Base-by-base conservation (phyloP, 129 eudicot genomes). In the Sambucus nigra region DNA sequence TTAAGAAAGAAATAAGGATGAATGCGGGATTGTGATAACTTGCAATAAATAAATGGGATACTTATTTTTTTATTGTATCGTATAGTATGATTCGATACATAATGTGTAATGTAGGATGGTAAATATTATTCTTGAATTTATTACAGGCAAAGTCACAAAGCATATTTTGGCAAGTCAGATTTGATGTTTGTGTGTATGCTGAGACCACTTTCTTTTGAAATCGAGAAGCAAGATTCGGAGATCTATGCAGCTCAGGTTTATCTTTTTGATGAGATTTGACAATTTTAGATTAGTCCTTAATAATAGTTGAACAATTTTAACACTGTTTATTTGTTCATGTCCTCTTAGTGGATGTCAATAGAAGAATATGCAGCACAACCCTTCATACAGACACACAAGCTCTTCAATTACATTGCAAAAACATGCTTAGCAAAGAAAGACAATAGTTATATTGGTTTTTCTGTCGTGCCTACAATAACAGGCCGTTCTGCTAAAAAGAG, bases 321-420 rank as follows among this genome's bases (percentile, higher is more conserved):
- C 23, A 47, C 20, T 2, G 25, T 47, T 47, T 8, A 11, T 20
- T 44, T 59, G 14, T 15, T 23, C 20, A 18, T 21, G 22, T 22
- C 24, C 32, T 57, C 69, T 21, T 63, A 78, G 85, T 78, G 85
- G 85, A 78, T 78, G 77, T 42, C 80, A 5, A 29, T 74, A 14
- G 85, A 74, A 23, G 80, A 78, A 62, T 78, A 73, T 38, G 77
- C 77, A 21, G 73, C 61, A 12, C 80, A 73, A 32, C 74, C 85
- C 24, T 68, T 60, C 53, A 46, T 69, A 38, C 66, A 60, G 60
- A 48, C 66, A 45, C 72, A 61, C 19, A 61, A 65, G 48, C 57
- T 59, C 7, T 78, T 69, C 47, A 68, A 70, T 16, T 49, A 50
- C 57, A 53, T 78, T 5, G 80, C 76, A 31, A 65, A 74, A 13